These are phyloP conservation scores for Acanthamoeba sp. DNA, from an alignment of 208 protist genomes.

Conservation along the genomic window DNA sequence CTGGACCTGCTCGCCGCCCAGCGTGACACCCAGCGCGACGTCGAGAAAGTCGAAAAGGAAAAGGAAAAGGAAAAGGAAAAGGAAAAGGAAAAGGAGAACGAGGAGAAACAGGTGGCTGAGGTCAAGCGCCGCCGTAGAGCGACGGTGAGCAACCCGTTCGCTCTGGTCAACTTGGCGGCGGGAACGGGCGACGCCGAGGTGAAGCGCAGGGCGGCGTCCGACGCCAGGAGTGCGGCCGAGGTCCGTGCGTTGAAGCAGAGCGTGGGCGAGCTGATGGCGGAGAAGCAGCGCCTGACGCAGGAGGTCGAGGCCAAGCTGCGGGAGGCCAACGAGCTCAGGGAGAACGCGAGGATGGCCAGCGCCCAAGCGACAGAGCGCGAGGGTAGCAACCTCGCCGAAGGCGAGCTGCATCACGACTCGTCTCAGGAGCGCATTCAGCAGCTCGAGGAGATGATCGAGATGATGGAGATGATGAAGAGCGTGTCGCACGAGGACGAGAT, in stretches of 20 bases:
- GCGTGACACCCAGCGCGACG: not conserved
- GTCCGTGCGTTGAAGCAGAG: not conserved
- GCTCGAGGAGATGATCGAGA: slow-evolving; percentile 56
- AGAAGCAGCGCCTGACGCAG: not conserved
- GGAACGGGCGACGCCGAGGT: not conserved
- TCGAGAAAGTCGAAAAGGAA: not conserved
- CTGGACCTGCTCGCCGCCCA: not conserved
- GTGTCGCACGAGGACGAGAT: slow-evolving; percentile 18
- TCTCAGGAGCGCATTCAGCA: not conserved
- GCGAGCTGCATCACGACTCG: not conserved
- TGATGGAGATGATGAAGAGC: slow-evolving; percentile 54
- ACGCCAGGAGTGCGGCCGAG: not conserved
- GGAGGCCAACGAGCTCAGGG: not conserved
- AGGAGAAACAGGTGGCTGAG: not conserved
- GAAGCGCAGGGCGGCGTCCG: not conserved
- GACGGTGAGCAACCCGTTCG: not conserved
- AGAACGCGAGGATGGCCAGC: not conserved
- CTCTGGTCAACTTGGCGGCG: not conserved
- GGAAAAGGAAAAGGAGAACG: not conserved
- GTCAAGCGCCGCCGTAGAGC: not conserved
- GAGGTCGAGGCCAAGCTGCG: slow-evolving; percentile 17
- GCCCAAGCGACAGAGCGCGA: not conserved
- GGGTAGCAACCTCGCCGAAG: not conserved
- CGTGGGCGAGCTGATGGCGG: not conserved
- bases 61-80: not conserved